Conservation (phyloP, 208 protist species). For the Endotrypanum monterogeii region DNA sequence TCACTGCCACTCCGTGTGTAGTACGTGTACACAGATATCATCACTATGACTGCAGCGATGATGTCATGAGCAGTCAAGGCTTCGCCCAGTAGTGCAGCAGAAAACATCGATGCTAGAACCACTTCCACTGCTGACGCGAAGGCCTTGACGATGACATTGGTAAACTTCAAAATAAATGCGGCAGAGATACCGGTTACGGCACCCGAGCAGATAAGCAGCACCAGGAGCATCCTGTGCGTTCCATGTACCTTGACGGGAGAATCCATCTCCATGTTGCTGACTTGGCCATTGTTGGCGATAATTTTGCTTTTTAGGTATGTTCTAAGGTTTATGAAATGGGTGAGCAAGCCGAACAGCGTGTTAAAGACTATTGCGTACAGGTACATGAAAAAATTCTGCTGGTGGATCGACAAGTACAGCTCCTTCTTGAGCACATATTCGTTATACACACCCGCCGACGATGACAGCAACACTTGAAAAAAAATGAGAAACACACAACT, state of each 20-base stretch:
- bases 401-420: slow-evolving; percentile 52
- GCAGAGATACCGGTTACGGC: slow-evolving; percentile 54
- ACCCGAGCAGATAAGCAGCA: slow-evolving; percentile 48
- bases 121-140: slow-evolving; percentile 71
- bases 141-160: slow-evolving; percentile 78
- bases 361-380: slow-evolving; percentile 75
- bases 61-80: slow-evolving; percentile 46
- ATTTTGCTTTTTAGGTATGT: not conserved
- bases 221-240: slow-evolving; percentile 18
- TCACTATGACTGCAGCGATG: slow-evolving; percentile 46
- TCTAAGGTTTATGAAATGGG: slow-evolving; percentile 25
- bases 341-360: slow-evolving; percentile 45
- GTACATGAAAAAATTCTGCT: slow-evolving; percentile 89
- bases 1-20: slow-evolving; percentile 42
- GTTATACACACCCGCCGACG: slow-evolving; percentile 72
- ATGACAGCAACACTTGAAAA: slow-evolving; percentile 58
- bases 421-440: slow-evolving; percentile 78
- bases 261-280: not conserved
- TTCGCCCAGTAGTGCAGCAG: slow-evolving; percentile 46
- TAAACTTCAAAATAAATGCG: slow-evolving; percentile 80
- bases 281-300: not conserved
- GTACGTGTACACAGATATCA: slow-evolving; percentile 53
- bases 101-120: slow-evolving; percentile 44
- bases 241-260: not conserved
- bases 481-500: slow-evolving; percentile 41